Conservation (phyloP, 352 stramenopile genomes). For the Phytopythium mirpurense region DNA sequence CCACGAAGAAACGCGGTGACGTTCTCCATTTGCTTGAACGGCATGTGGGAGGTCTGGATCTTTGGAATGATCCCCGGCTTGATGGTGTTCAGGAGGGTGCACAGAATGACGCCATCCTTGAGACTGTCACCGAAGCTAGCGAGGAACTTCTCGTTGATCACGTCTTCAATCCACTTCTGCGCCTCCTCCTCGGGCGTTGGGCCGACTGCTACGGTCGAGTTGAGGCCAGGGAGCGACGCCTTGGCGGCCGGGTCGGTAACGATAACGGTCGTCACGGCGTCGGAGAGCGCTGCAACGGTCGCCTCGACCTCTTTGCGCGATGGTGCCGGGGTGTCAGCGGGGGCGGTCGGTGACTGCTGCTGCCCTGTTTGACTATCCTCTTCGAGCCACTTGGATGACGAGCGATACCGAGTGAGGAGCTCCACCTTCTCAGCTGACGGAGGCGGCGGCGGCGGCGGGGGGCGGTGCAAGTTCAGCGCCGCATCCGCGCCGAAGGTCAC, state of each 20-base stretch:
- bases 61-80: slow-evolving; percentile 43
- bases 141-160: slow-evolving; percentile 67
- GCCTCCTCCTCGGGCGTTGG: slow-evolving; percentile 56
- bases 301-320: slow-evolving; percentile 23
- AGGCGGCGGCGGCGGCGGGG: slow-evolving; percentile 55
- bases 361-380: slow-evolving; percentile 5
- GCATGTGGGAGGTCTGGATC: slow-evolving; percentile 66
- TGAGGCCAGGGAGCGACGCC: slow-evolving; percentile 36
- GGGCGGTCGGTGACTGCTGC: slow-evolving; percentile 8
- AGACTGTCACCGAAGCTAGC: slow-evolving; percentile 63
- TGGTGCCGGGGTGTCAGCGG: slow-evolving; percentile 16
- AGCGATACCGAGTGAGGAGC: slow-evolving; percentile 52
- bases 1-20: slow-evolving; percentile 77
- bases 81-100: slow-evolving; percentile 72
- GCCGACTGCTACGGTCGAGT: slow-evolving; percentile 16
- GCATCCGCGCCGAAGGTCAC: slow-evolving; percentile 78
- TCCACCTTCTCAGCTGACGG: slow-evolving; percentile 72
- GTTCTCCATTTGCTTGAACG: slow-evolving; percentile 92
- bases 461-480: slow-evolving; percentile 40
- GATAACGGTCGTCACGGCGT: slow-evolving; percentile 27
- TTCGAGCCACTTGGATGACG: slow-evolving; percentile 23
- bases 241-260: slow-evolving; percentile 10
- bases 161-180: slow-evolving; percentile 73
- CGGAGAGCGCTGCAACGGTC: slow-evolving; percentile 40
- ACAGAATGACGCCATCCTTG: slow-evolving; percentile 80